phyloP scores from a whole-genome alignment of 2,329 filamentous ascomycete species.

The Colletotrichum cuscutae region DNA sequence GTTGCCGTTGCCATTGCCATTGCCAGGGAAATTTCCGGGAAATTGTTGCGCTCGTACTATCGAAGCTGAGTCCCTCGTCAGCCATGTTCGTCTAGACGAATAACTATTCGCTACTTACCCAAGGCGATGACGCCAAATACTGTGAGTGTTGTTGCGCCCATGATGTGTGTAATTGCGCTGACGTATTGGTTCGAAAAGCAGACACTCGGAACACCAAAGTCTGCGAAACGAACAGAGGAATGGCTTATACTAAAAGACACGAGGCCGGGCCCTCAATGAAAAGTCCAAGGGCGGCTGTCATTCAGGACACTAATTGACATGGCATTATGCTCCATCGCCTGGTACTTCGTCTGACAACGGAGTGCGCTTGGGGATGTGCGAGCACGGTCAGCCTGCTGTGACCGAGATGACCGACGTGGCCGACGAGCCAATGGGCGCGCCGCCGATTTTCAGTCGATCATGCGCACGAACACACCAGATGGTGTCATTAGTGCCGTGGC shows the following conservation, averaged over 20 bases:
- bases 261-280: background rate
- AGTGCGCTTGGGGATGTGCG: slow-evolving; percentile 35
- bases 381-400: slow-evolving; percentile 22
- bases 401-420: slow-evolving; percentile 31
- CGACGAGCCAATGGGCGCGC: slow-evolving; percentile 26
- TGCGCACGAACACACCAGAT: slow-evolving; percentile 8
- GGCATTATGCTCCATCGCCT: background rate
- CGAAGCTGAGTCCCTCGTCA: slow-evolving; percentile 3
- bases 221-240: background rate
- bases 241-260: slow-evolving; percentile 2
- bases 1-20: slow-evolving; percentile 13
- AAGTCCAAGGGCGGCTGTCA: slow-evolving; percentile 6
- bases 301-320: slow-evolving; percentile 17
- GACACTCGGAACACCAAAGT: background rate
- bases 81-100: background rate
- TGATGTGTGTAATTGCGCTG: background rate
- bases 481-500: slow-evolving; percentile 21
- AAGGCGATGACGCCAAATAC: slow-evolving; percentile 17
- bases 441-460: slow-evolving; percentile 30
- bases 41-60: slow-evolving; percentile 24
- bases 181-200: background rate
- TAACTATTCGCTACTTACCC: background rate
- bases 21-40: slow-evolving; percentile 19
- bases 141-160: slow-evolving; percentile 11
- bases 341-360: slow-evolving; percentile 16